Base-by-base conservation (phyloP, 805 yeast genomes). In the Metschnikowia picachoensis region DNA sequence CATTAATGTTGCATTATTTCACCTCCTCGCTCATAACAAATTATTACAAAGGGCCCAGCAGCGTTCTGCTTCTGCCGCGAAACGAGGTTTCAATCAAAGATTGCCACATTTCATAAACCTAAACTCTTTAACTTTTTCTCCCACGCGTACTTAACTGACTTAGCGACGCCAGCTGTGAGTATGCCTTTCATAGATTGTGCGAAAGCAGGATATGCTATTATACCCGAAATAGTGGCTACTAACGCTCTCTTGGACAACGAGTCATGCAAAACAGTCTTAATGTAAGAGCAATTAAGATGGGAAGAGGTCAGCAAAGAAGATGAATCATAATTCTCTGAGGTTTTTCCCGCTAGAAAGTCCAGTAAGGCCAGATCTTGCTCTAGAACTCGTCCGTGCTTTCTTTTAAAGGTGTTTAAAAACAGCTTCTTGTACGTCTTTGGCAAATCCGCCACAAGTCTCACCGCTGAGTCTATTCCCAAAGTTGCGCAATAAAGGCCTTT, bases 101-200 rank as follows among this genome's bases (percentile, higher is more conserved):
- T 34, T 34, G 15, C 17, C 12, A 14, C 8, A 10, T 12, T 9
- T 35, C 13, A 43, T 20, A 40, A 12, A 10, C 44, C 41, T 33
- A 46, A 36, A 39, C 57, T 49, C 52, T 71, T 71, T 37, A 60
- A 33, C 32, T 64, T 67, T 65, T 91, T 91, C 39, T 88, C 95
- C 64, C 77, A 68, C 4, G 95, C 91, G 63, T 91, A 91, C 57
- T 75, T 78, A 41, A 81, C 60, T 10, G 91, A 80, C 60, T 85
- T 87, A 15, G 70, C 60, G 1, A 86, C 41, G 1, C 99, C 99
- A 1, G 98, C 97, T 3, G 96, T 89, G 35, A 88, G 68, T 1
- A 92, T 57, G 0, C 99, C 99, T 63, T 92, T 90, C 14, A 80
- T 52, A 29, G 88, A 80, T 64, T 94, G 99, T 8, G 80, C 64